Conservation (phyloP, 768 basidiomycete genomes). For the Rhodotorula diobovata region DNA sequence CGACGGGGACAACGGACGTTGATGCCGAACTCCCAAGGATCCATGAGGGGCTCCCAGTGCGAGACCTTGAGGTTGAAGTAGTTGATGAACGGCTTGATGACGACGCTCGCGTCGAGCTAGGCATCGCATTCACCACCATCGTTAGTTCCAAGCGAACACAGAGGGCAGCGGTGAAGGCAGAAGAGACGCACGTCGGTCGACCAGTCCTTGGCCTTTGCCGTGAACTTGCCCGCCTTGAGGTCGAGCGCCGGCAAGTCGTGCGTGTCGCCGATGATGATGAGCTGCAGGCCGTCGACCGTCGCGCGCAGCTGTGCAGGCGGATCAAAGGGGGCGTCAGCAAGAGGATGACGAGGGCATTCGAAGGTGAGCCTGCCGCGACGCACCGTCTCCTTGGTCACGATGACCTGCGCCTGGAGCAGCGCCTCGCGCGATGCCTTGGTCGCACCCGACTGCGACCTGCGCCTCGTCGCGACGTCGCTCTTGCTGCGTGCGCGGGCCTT, state of each 20-base stretch:
- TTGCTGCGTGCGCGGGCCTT: slow-evolving; percentile 8
- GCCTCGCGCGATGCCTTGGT: not conserved
- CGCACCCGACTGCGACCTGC: not conserved
- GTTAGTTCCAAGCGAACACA: not conserved
- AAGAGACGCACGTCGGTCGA: slow-evolving; percentile 66
- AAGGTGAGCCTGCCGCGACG: not conserved
- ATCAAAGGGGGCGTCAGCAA: not conserved
- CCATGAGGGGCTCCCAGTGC: slow-evolving; percentile 96
- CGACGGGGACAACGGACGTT: slow-evolving; percentile 51
- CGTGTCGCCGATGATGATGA: slow-evolving; percentile 88
- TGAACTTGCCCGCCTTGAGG: slow-evolving; percentile 77
- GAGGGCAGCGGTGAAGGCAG: too few relatives aligned
- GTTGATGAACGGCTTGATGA: slow-evolving; percentile 73
- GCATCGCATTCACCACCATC: not conserved
- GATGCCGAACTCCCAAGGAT: slow-evolving; percentile 86
- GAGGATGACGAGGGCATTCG: not conserved
- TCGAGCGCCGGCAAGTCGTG: slow-evolving; percentile 94
- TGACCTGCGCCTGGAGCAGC: slow-evolving; percentile 30
- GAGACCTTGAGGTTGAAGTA: slow-evolving; percentile 98
- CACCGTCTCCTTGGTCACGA: slow-evolving; percentile 38
- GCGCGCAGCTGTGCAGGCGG: slow-evolving; percentile 48
- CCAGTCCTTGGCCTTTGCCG: slow-evolving; percentile 82
- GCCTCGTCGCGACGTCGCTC: slow-evolving; percentile 12
- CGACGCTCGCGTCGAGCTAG: slow-evolving; percentile 77
- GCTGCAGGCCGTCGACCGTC: slow-evolving; percentile 81